Evolutionary conservation across 2,329 filamentous ascomycete genomes (phyloP).

Genomic region (Monilinia polystroma): DNA sequence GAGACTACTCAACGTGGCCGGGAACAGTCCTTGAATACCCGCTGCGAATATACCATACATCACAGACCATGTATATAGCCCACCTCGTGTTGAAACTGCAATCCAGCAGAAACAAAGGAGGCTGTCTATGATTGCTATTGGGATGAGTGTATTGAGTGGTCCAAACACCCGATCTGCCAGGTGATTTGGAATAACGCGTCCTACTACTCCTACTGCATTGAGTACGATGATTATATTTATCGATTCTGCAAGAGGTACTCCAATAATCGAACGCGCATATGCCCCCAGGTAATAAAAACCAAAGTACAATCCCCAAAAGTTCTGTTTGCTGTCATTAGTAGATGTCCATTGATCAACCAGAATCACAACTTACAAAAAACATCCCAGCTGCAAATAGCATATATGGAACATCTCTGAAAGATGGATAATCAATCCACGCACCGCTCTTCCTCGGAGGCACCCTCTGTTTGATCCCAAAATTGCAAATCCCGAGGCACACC

Average conservation of each 20-base stretch:
- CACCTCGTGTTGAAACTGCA: constrained; percentile 44
- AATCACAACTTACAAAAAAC: constrained; percentile 38
- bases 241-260: constrained; percentile 45
- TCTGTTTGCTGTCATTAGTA: constrained; percentile 15
- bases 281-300: constrained; percentile 43
- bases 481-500: constrained; percentile 39
- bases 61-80: constrained; percentile 51
- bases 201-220: constrained; percentile 52
- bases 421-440: constrained; percentile 46
- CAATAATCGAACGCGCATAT: constrained; percentile 43
- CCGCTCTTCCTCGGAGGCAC: constrained; percentile 45
- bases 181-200: constrained; percentile 49
- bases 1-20: constrained; percentile 50
- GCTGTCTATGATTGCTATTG: constrained; percentile 42
- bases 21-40: constrained; percentile 53
- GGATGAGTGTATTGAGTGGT: constrained; percentile 52
- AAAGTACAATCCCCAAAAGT: constrained; percentile 49
- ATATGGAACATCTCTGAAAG: constrained; percentile 48
- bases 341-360: constrained; percentile 7
- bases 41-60: constrained; percentile 53
- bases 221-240: constrained; percentile 53
- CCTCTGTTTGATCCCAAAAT: constrained; percentile 44
- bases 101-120: constrained; percentile 50
- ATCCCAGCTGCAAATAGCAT: constrained; percentile 47
- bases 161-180: constrained; percentile 52